Base-by-base conservation (phyloP, 1,284 basidiomycete genomes). In the Marasmius oreades region DNA sequence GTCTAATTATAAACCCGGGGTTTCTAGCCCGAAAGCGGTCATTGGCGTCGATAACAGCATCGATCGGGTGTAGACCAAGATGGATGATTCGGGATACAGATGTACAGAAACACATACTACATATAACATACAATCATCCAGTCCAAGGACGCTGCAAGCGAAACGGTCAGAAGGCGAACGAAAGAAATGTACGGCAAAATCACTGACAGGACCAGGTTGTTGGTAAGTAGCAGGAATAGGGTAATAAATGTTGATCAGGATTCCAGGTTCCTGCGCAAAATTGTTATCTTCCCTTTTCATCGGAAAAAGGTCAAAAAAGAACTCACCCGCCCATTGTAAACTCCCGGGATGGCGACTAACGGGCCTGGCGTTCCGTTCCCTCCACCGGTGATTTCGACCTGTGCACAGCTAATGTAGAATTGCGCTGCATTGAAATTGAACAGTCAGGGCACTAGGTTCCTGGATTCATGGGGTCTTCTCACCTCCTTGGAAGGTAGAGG, bases 171-270 rank as follows among this genome's bases (percentile, higher is more conserved):
- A n/a, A 10, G 4, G 11, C 2, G 8, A 36, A 24, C 8, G 11
- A 12, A 58, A 42, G 22, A 45, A 16, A 12, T 18, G 12, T 28
- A 34, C 43, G 23, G 36, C 10, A 33, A 7, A 16, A 20, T n/a
- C 6, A 64, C 70, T 62, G 58, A 73, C 72, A 34, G 72, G 73
- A 24, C 73, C 72, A 26, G 73, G 72, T 54, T 73, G 72, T 34
- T 64, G 66, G 63, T 73, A 74, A 47, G 64, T 69, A 6, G 65
- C 59, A 10, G 72, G 73, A 55, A 73, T 63, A 53, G 71, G 73
- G 57, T 66, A 73, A 63, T 74, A 70, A 61, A 75, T 74, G 60
- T 75, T 72, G 64, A 73, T 66, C 55, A 76, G 62, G 59, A 77
- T 70, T 51, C 70, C 70, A 31, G 70, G 67, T 57, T 72, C 69